Evolutionary conservation across 73 alveolate species (phyloP).

Genomic region (Paramecium sonneborni): DNA sequence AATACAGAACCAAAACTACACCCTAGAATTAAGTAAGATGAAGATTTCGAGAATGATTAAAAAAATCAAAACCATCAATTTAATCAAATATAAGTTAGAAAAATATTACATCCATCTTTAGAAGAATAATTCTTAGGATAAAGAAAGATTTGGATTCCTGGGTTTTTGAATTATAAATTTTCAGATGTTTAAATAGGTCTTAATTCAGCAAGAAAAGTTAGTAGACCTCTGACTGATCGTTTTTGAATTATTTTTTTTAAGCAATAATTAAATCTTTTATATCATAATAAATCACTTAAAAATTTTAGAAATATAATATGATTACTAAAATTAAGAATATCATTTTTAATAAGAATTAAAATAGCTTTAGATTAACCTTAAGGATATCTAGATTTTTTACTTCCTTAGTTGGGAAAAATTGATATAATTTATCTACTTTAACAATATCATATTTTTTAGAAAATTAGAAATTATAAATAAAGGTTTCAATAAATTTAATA

Average conservation of each 20-base stretch:
- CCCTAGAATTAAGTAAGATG: not conserved
- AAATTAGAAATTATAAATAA: too few species aligned
- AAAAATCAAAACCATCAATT: not conserved
- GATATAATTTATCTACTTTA: not conserved
- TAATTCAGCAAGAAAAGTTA: not conserved
- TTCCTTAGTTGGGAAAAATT: not conserved
- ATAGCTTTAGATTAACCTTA: not conserved
- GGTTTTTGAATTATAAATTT: not conserved
- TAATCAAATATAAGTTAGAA: conserved; percentile 6
- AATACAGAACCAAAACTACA: not conserved
- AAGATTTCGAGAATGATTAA: not conserved
- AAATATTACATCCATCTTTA: conserved; percentile 50
- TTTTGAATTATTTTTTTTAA: not conserved
- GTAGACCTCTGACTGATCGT: not conserved
- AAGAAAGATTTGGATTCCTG: conserved; percentile 50
- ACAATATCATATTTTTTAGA: not conserved
- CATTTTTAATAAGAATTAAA: too few species aligned
- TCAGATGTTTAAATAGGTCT: not conserved
- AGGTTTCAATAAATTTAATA: too few species aligned
- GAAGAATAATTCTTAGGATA: conserved; percentile 29
- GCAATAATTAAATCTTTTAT: too few species aligned
- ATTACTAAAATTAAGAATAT: too few species aligned
- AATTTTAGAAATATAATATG: not conserved
- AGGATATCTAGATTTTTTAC: not conserved
- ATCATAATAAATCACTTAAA: too few species aligned